Evolutionary conservation across 306 rosid genomes (phyloP), one percentile per base, ranked within the genome.

Genomic region (Fagus sylvatica): DNA sequence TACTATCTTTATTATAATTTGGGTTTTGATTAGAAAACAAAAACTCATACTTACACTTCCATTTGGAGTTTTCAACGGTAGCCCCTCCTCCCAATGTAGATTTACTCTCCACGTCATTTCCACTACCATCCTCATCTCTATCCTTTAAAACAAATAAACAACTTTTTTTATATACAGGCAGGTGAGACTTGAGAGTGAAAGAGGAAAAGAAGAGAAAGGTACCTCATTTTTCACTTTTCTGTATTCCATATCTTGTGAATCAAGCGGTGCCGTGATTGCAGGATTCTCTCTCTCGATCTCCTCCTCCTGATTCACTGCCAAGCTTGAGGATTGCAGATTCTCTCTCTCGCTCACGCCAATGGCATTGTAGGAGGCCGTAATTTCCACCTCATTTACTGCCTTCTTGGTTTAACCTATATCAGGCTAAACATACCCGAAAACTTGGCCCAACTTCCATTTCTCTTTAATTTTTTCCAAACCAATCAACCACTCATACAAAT

Each of bases 151-250:
- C 12, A 60, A 1, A 0, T 8, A 60, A 60, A 19, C 8, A 43
- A 30, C 33, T 15, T 79, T 55, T 60, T 69, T n/a, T 53, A 39
- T 19, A 30, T 15, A 43, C 7, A 10, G 0, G 10, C 32, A 16
- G 4, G 34, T 33, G 11, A 16, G 48, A 66, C 74, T 72, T 73
- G 56, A 49, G 22, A 46, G 40, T 22, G 28, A 22, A 2, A 71
- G 62, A 12, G 32, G 2, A 40, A 30, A 28, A 4, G 41, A 11
- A 15, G 72, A 4, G 41, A 11, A 15, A 76, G 70, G 48, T 74
- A 87, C 94, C 89, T 91, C 83, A 57, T 85, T 90, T 77, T 91
- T 93, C 84, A 90, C 86, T 84, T 91, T 90, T 77, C 94, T 75
- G 81, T 93, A 93, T 86, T 90, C 98, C 96, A 93, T 93, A 79